These are phyloP conservation scores for Dipodascus albidus DNA, from an alignment of 805 yeast genomes.

Conservation along the genomic window DNA sequence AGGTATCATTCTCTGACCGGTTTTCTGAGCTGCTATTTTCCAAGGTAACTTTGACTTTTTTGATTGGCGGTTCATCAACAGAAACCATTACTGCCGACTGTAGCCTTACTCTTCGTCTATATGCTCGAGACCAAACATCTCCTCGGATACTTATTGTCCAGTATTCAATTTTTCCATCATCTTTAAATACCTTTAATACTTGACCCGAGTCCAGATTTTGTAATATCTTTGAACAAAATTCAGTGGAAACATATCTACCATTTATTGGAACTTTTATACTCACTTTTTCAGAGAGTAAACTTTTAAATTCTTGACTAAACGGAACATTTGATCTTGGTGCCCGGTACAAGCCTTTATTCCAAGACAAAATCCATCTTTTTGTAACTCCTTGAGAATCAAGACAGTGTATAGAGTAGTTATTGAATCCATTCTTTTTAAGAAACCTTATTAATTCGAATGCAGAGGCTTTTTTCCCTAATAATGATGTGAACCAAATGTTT, in stretches of 20 bases:
- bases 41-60: not conserved
- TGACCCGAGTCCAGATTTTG: not conserved
- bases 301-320: not conserved
- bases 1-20: too few species aligned
- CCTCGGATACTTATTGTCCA: not conserved
- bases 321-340: slow-evolving; percentile 6
- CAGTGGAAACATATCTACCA: not conserved
- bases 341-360: slow-evolving; percentile 23
- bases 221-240: not conserved
- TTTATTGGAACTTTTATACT: not conserved
- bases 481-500: slow-evolving; percentile 31
- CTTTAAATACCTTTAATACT: not conserved
- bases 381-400: slow-evolving; percentile 22
- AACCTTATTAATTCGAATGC: slow-evolving; percentile 6
- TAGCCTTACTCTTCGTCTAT: slow-evolving; percentile 4
- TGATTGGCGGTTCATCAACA: not conserved
- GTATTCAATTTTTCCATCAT: not conserved
- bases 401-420: slow-evolving; percentile 24
- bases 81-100: not conserved
- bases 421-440: slow-evolving; percentile 4
- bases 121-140: slow-evolving; percentile 14
- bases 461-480: slow-evolving; percentile 24
- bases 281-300: not conserved
- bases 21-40: not conserved
- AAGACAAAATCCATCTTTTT: slow-evolving; percentile 29